A percentile compares a stretch with the other conserved stretches of the same genome.
These are phyloP conservation scores for Flaveria robusta DNA, from an alignment of 129 eudicot genomes.

Conservation along the genomic window DNA sequence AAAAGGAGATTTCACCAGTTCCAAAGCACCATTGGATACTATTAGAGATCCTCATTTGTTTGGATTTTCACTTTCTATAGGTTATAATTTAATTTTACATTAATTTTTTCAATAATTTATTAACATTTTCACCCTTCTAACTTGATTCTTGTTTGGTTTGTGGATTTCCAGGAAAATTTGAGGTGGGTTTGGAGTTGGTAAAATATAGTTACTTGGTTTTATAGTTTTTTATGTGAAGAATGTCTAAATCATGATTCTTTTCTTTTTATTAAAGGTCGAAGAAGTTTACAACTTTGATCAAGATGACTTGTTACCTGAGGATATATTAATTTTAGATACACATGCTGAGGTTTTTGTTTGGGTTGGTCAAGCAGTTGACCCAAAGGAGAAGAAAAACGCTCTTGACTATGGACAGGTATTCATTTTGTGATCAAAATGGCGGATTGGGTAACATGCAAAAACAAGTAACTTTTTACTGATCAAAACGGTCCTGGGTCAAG, in stretches of 20 bases:
- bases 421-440: constrained; percentile 1
- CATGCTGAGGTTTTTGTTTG: constrained; percentile 93
- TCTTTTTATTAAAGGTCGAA: constrained; percentile 52
- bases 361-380: constrained; percentile 89
- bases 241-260: constrained; percentile 21
- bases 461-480: neutral
- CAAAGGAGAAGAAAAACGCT: constrained; percentile 77
- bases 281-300: constrained; percentile 95
- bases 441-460: neutral
- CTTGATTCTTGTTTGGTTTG: constrained; percentile 39
- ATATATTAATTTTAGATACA: constrained; percentile 84
- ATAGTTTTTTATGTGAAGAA: neutral
- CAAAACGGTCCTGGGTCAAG: neutral
- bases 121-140: constrained; percentile 37
- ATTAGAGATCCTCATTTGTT: constrained; percentile 88
- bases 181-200: constrained; percentile 56
- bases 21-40: constrained; percentile 60
- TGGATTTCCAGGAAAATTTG: constrained; percentile 78
- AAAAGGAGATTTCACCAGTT: constrained; percentile 71
- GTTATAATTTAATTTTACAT: constrained; percentile 21
- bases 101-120: neutral
- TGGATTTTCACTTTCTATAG: constrained; percentile 62
- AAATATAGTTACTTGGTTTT: neutral
- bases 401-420: constrained; percentile 88
- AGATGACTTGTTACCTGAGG: constrained; percentile 97